Percentiles rank a stretch among this genome's conserved stretches.
Conservation (phyloP, 2,329 filamentous ascomycete genomes). For the Ramularia collo-cygni region DNA sequence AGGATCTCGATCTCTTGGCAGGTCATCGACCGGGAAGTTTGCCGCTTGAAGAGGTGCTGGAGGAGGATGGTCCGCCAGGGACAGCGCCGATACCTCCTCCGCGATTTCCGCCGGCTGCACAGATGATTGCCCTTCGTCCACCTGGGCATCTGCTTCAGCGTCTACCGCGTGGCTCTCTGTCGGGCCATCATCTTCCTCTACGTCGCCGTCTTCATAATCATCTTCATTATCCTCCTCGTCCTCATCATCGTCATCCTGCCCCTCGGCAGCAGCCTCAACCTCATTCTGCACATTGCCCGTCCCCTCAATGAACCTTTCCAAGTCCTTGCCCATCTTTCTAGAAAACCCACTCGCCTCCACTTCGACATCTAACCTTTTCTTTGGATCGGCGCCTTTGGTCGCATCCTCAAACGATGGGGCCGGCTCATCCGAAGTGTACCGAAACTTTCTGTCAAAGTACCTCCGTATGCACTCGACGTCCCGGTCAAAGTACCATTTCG, state of each 20-base stretch:
- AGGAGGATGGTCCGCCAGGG: constrained; percentile 13
- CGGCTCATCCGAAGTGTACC: constrained; percentile 72
- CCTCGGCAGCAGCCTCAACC: constrained; percentile 2
- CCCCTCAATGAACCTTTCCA: constrained; percentile 81
- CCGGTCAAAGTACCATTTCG: constrained; percentile 94
- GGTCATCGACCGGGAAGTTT: constrained; percentile 23
- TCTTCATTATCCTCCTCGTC: constrained; percentile 33
- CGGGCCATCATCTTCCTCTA: constrained; percentile 10
- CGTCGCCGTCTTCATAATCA: constrained; percentile 35
- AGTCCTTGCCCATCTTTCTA: constrained; percentile 91
- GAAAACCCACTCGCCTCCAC: constrained; percentile 93
- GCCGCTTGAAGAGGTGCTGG: constrained; percentile 6
- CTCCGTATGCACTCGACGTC: constrained; percentile 93
- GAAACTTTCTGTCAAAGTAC: constrained; percentile 84
- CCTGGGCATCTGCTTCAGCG: constrained; percentile 10
- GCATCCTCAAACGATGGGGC: constrained; percentile 84
- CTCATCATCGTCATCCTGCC: constrained; percentile 30
- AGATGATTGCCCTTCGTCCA: constrained; percentile 4
- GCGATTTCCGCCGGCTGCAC: constrained; percentile 15
- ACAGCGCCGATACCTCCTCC: constrained; percentile 18
- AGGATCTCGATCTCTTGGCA: constrained; percentile 21
- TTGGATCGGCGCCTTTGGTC: constrained; percentile 63
- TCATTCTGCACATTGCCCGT: constrained; percentile 47
- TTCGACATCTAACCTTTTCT: constrained; percentile 71
- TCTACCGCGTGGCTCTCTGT: constrained; percentile 12